Evolutionary conservation across 768 basidiomycete species (phyloP).

Genomic region (Collybiopsis confluens): DNA sequence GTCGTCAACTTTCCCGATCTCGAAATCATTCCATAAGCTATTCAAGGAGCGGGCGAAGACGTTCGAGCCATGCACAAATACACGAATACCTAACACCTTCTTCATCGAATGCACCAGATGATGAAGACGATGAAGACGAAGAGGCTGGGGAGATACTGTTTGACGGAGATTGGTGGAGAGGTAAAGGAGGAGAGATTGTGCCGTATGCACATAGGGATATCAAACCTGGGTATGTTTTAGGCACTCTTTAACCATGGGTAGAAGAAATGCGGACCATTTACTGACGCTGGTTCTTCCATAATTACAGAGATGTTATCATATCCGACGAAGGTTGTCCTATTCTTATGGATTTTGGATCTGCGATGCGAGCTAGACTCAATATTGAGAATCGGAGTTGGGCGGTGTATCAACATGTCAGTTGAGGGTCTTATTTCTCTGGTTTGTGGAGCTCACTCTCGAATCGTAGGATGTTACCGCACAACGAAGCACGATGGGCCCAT

Average conservation of each 20-base stretch:
- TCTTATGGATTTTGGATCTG: conserved; percentile 97
- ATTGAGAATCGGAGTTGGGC: conserved; percentile 85
- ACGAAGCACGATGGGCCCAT: conserved; percentile 97
- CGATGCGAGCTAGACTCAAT: conserved; percentile 77
- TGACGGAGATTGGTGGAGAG: conserved; percentile 45
- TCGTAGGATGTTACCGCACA: conserved; percentile 91
- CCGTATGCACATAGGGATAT: conserved; percentile 97
- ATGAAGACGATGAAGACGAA: conserved; percentile 56
- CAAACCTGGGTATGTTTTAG: conserved; percentile 94
- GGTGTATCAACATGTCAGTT: conserved; percentile 79
- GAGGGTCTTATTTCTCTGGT: no score
- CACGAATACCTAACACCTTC: conserved; percentile 23
- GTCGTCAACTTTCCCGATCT: conserved; percentile 85
- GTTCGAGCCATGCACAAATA: conserved; percentile 94
- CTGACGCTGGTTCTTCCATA: no score
- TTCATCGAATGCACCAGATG: not conserved
- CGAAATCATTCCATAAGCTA: conserved; percentile 79
- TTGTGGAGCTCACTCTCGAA: not conserved
- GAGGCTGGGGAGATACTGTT: conserved; percentile 68
- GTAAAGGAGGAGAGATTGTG: conserved; percentile 49
- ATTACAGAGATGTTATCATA: conserved; percentile 94
- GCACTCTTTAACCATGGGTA: no score
- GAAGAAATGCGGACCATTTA: no score
- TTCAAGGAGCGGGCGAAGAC: conserved; percentile 93
- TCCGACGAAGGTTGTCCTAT: conserved; percentile 90